Conservation (phyloP, 177 flowering plant genomes). For the Vitis hybrid region DNA sequence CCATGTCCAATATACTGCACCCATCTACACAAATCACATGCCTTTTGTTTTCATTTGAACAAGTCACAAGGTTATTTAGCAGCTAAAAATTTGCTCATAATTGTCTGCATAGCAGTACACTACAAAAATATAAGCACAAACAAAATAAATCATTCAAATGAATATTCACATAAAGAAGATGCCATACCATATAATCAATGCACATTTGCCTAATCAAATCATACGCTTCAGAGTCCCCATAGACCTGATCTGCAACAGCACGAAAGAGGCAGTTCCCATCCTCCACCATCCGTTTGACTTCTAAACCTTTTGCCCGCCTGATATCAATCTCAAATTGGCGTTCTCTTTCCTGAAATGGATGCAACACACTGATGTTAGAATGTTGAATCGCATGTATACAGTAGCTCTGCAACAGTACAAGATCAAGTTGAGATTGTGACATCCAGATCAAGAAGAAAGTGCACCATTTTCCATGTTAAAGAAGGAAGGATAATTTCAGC, state of each 20-base stretch:
- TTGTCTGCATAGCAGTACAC: not conserved
- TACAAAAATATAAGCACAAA: slow-evolving; percentile 1
- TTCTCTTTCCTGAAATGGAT: slow-evolving; percentile 77
- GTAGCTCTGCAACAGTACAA: not conserved
- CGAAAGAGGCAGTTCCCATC: slow-evolving; percentile 99
- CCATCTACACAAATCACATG: no score
- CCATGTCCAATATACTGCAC: no score
- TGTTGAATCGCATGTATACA: not conserved
- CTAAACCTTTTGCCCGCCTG: slow-evolving; percentile 75
- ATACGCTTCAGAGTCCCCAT: slow-evolving; percentile 89
- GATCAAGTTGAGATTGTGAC: not conserved
- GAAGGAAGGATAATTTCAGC: not conserved
- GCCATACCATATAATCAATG: slow-evolving; percentile 93
- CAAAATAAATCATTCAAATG: not conserved
- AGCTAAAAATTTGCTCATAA: not conserved
- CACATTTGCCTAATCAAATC: slow-evolving; percentile 92
- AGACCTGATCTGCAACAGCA: slow-evolving; percentile 98
- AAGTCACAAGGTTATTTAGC: no score
- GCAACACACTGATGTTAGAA: not conserved
- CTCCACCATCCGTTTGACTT: slow-evolving; percentile 82
- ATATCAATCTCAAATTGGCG: slow-evolving; percentile 90
- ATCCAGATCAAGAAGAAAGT: no score
- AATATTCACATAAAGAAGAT: not conserved
- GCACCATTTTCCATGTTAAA: not conserved
- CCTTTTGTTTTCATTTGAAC: no score